Evolutionary conservation across 768 basidiomycete species (phyloP), one percentile per base, ranked within the genome.

Genomic region (Podaxis pistillaris): DNA sequence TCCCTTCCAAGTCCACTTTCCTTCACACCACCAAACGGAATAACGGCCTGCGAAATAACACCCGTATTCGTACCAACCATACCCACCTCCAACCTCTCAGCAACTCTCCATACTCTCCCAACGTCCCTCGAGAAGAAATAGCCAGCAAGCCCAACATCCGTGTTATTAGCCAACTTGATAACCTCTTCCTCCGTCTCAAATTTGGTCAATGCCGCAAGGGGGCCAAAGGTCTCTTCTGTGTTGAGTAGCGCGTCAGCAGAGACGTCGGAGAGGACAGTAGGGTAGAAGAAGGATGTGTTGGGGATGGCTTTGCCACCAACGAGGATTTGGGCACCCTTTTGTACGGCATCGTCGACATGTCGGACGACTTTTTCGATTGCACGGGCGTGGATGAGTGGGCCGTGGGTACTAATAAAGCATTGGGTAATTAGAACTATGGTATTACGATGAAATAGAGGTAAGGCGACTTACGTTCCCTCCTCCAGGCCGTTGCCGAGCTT

Each of bases 171-270:
- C 56, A 94, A 75, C 67, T 81, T 80, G 60, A 98, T 80, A 0
- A 94, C 95, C 73, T 98, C 91, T 49, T 95, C 94, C 76, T 99
- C 97, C 0, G 94, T 94, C 73, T 92, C 87, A 71, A 99, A 99
- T 70, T 89, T 89, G 72, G 84, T 88, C 24, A 99, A 77, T 6
- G 91, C 90, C 0, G 94, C 94, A 41, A 96, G 74, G 0, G 94
- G 96, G 0, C 96, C 97, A 69, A 99, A 99, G 0, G 97, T 98
- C 80, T 99, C 97, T 72, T 98, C 97, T 9, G 69, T 70, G 68
- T 85, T 83, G 68, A 96, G 70, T 38, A 82, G 76, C 9, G 93
- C 91, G 28, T 82, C 77, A 22, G 75, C 40, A 0, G 91, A 83
- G 12, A 98, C 96, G 66, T 98, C 93, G 4, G 85, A 84, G 28